Conservation (phyloP, 306 rosid genomes). For the Dryas drummondii region DNA sequence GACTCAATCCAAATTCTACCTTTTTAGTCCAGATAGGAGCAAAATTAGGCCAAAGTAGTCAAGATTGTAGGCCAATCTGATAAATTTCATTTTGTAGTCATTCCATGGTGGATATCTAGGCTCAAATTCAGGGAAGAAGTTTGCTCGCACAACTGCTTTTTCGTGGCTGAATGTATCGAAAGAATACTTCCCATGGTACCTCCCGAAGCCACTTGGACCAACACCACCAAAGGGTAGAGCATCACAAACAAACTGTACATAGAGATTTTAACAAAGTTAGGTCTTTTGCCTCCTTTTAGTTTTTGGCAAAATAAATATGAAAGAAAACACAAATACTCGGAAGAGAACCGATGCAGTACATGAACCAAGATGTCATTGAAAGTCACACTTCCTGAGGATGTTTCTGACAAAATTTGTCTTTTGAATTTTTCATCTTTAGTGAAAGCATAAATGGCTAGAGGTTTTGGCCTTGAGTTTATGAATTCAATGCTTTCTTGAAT, state of each 20-base stretch:
- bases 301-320: neutral
- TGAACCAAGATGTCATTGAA: constrained; percentile 81
- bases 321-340: neutral
- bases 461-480: constrained; percentile 78
- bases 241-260: constrained; percentile 57
- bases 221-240: constrained; percentile 56
- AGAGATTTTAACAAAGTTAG: constrained; percentile 20
- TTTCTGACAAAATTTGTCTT: constrained; percentile 56
- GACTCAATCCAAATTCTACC: constrained; percentile 2
- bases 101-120: constrained; percentile 92
- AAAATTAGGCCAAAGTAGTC: constrained; percentile 55
- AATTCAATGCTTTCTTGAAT: constrained; percentile 70
- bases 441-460: constrained; percentile 80
- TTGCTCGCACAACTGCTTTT: constrained; percentile 66
- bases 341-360: constrained; percentile 38
- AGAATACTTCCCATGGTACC: constrained; percentile 92
- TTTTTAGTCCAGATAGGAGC: constrained; percentile 55
- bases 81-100: constrained; percentile 59
- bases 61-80: constrained; percentile 62
- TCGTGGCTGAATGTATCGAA: constrained; percentile 91
- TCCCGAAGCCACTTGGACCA: constrained; percentile 77
- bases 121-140: constrained; percentile 59
- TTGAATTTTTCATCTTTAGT: constrained; percentile 63
- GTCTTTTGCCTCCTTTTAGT: neutral
- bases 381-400: constrained; percentile 84